phyloP scores from a whole-genome alignment of 192 early-diverging fungal species.

The Gamsiella multidivaricata region DNA sequence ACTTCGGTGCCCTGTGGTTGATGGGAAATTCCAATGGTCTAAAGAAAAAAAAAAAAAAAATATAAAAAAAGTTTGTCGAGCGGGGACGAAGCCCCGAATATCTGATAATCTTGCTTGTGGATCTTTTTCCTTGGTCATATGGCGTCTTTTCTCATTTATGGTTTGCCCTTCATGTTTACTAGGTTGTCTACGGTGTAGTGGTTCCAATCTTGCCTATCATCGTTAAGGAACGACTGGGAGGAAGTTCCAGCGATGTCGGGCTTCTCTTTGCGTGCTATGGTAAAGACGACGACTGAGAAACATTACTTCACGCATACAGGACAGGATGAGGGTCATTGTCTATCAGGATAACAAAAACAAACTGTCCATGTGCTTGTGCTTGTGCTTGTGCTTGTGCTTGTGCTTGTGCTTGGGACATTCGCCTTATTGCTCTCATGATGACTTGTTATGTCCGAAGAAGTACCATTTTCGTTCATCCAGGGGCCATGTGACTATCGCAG shows the following conservation, averaged over 20 bases:
- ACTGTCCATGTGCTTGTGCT: conserved; percentile 3
- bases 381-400: neutral
- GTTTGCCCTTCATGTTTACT: conserved; percentile 6
- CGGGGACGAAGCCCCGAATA: neutral
- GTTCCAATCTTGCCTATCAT: conserved; percentile 78
- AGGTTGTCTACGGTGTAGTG: conserved; percentile 77
- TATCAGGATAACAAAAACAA: neutral
- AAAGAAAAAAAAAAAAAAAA: conserved; percentile 13
- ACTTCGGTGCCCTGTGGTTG: neutral
- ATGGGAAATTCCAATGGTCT: neutral
- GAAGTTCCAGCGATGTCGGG: conserved; percentile 67
- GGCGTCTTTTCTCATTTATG: conserved; percentile 48
- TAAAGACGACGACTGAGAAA: conserved; percentile 28
- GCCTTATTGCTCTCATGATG: neutral
- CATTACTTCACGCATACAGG: neutral
- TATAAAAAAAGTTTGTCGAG: neutral
- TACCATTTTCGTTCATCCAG: too few relatives aligned
- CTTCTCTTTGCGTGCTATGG: conserved; percentile 80
- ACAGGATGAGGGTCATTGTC: too few relatives aligned
- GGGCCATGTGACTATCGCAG: conserved; percentile 17
- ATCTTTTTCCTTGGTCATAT: neutral
- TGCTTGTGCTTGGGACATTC: neutral
- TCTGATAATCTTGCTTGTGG: conserved; percentile 14
- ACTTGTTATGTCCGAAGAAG: too few relatives aligned
- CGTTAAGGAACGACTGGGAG: conserved; percentile 67